These are phyloP conservation scores for Scalesia atractyloides DNA, from an alignment of 129 eudicot genomes.

Conservation along the genomic window DNA sequence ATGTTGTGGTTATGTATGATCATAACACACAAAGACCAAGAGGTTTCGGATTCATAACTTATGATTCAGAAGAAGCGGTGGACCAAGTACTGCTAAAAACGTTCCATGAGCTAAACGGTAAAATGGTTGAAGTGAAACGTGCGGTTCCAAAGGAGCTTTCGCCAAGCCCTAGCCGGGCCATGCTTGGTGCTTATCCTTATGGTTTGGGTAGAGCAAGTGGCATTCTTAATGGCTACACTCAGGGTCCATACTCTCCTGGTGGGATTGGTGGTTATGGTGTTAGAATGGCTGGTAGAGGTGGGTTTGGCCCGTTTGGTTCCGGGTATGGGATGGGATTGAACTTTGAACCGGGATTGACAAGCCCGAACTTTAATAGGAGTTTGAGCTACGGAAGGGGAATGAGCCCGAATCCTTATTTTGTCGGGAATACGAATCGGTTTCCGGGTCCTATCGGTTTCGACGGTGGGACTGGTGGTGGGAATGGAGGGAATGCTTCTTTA, in stretches of 20 bases:
- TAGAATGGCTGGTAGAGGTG: constrained; percentile 61
- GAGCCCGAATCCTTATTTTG: constrained; percentile 43
- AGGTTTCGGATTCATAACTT: constrained; percentile 77
- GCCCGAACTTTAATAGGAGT: constrained; percentile 44
- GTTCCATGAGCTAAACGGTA: constrained; percentile 63
- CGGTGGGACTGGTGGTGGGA: constrained; percentile 42
- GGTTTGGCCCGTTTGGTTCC: constrained; percentile 46
- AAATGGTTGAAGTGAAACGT: constrained; percentile 72
- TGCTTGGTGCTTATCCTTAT: constrained; percentile 51
- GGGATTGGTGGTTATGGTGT: constrained; percentile 56
- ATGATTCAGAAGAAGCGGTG: constrained; percentile 65
- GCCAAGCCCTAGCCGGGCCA: constrained; percentile 49
- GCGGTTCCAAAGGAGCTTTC: constrained; percentile 75
- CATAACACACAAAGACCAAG: constrained; percentile 74
- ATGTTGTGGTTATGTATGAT: constrained; percentile 81
- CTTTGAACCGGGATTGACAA: constrained; percentile 52
- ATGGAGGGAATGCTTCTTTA: constrained; percentile 59
- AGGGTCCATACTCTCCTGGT: constrained; percentile 48
- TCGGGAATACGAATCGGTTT: constrained; percentile 51
- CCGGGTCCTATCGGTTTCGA: constrained; percentile 48
- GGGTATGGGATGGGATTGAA: constrained; percentile 65
- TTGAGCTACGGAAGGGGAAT: constrained; percentile 52
- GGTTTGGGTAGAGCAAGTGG: constrained; percentile 49
- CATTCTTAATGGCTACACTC: constrained; percentile 53
- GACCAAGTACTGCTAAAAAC: constrained; percentile 55